phyloP scores from a whole-genome alignment of 208 protist genomes.

The Wallacemonas sp. region DNA sequence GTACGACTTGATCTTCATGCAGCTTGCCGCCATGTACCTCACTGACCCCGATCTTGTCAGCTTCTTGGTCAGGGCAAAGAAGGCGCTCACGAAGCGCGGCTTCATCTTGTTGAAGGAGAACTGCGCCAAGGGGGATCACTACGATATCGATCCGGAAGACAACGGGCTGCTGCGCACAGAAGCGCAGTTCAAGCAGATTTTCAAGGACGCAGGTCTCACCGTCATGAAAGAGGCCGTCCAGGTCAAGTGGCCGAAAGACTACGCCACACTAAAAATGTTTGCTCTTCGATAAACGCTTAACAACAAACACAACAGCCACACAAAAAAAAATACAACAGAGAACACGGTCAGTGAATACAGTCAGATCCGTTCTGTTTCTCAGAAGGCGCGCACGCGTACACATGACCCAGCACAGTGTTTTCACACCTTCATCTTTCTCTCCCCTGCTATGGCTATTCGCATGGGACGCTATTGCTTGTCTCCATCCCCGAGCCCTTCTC shows the following conservation, averaged over 20 bases:
- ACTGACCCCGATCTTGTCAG: constrained; percentile 58
- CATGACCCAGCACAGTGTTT: no score
- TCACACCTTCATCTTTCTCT: no score
- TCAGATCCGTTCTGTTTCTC: no score
- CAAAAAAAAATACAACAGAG: background rate
- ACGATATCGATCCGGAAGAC: constrained; percentile 55
- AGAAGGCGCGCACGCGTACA: no score
- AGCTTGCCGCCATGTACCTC: constrained; percentile 70
- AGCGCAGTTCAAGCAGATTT: constrained; percentile 48
- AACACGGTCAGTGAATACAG: background rate
- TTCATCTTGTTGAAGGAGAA: constrained; percentile 81
- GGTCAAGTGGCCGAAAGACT: constrained; percentile 42
- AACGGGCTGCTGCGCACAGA: constrained; percentile 50
- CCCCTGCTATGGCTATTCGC: no score
- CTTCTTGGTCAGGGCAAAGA: constrained; percentile 41
- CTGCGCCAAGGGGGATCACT: constrained; percentile 28
- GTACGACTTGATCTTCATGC: constrained; percentile 65
- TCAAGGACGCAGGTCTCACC: constrained; percentile 37
- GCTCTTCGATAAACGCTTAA: constrained; percentile 29
- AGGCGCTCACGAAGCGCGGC: constrained; percentile 33
- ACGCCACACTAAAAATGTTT: constrained; percentile 69
- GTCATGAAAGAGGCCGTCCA: constrained; percentile 36
- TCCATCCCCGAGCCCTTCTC: no score
- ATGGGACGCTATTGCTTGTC: no score
- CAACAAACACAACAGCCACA: background rate